Base-by-base conservation (phyloP, 2,329 filamentous ascomycete species). In the Fusarium chuoi region DNA sequence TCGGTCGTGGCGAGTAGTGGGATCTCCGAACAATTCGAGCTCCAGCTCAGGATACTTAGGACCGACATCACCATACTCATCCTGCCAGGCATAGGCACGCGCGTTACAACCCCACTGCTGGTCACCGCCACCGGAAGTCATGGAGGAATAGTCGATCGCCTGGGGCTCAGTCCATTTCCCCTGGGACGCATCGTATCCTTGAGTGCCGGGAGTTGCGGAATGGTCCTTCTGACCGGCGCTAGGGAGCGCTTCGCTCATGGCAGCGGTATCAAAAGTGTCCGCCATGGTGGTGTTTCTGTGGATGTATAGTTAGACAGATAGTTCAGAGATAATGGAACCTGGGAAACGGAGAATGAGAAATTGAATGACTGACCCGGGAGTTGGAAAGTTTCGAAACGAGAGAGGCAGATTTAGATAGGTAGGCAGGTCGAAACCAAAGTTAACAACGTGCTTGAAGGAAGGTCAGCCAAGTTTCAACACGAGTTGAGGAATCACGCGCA, bases 41-140 rank as follows among this genome's bases (percentile, higher is more conserved):
- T 98, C 96, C 0, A 99, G 89, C 54, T 90, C 88, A 0, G 88
- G 85, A 60, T 91, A 88, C 56, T 85, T 86, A 1, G 95, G 95
- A 12, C 92, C 96, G 61, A 99, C 86, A 45, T 98, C 96, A 5
- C 96, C 96, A 75, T 88, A 93, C 6, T 97, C 94, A 17, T 95
- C 94, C 24, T 91, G 87, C 93, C 93, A 98, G 78, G 95, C 90
- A 77, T 98, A 98, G 48, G 93, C 86, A 1, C 80, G 83, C n/a
- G 90, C 91, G 62, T 89, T 88, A 42, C 85, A 81, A 20, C 87
- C 88, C 83, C 87, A 90, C 6, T 80, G 77, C 17, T 78, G 77
- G 12, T 56, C 44, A 9, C 51, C 60, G 10, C 77, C 68, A 7
- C 57, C 65, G 8, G 69, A 45, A 3, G 68, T 39, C 48, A 79